Base-by-base conservation (phyloP, 2,329 filamentous ascomycete species). In the Lachnum nothofagi region DNA sequence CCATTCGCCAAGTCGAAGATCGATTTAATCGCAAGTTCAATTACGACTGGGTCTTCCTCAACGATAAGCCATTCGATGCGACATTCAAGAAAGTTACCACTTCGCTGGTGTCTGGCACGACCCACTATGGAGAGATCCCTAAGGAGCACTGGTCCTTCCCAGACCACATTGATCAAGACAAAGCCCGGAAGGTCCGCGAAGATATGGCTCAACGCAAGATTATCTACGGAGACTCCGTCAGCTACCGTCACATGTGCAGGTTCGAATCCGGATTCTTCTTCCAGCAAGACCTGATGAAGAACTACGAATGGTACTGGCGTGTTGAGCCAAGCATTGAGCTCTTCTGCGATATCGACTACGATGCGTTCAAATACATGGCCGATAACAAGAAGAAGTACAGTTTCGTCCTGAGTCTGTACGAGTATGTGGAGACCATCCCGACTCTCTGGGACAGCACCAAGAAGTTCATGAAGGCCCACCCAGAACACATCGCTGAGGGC, bases 211-310 rank as follows among this genome's bases (percentile, higher is more conserved):
- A 88, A 68, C 83, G 85, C 67, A 94, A 96, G 74, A 95, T 98
- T 69, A 98, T 98, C 70, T 98, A 98, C 67, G 93, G 93, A 53
- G 93, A 97, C 70, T 95, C 90, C 9, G 73, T 95, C 72, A 95
- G 88, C 73, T 98, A 98, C 75, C 84, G 93, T 56, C 94, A 98
- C 76, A 98, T 98, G 93, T 98, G 93, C 72, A 88, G 93, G 57
- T 98, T 95, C 67, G 93, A 98, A 72, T 97, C 91, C 6, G 93
- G 93, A 33, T 98, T 98, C 78, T 98, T 98, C 79, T 98, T 97
- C 82, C 89, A 86, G 53, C 93, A 98, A 68, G 80, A 82, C 24
- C 73, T 96, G 59, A 91, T 98, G 88, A 72, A 88, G 68, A 90
- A 97, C 68, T 98, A 95, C 71, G 93, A 98, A 67, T 98, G 89